phyloP scores from a whole-genome alignment of 129 eudicot genomes.

The Chrysanthemum seticuspe region DNA sequence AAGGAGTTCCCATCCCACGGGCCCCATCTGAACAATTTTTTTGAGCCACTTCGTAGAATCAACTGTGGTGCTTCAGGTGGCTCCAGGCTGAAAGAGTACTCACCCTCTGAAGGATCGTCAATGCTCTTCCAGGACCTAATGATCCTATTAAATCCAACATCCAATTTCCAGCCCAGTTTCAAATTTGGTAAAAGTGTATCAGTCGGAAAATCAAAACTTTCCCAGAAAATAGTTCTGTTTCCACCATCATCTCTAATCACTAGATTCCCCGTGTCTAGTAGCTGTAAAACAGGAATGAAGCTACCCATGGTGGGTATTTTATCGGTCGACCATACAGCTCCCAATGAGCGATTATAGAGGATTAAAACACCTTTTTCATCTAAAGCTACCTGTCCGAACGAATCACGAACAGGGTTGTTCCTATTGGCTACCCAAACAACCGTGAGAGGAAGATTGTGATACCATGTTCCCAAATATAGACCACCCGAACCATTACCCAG shows the following conservation, averaged over 20 bases:
- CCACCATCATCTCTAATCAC: constrained; percentile 37
- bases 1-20: constrained; percentile 47
- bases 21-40: constrained; percentile 38
- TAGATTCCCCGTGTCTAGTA: constrained; percentile 46
- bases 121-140: constrained; percentile 44
- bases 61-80: constrained; percentile 41
- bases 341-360: constrained; percentile 15
- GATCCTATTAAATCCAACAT: constrained; percentile 23
- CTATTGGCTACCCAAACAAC: constrained; percentile 62
- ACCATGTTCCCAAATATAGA: constrained; percentile 47
- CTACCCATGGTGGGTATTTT: background rate
- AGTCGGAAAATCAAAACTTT: constrained; percentile 37
- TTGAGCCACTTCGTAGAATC: constrained; percentile 28
- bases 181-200: constrained; percentile 45
- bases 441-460: constrained; percentile 35
- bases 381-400: constrained; percentile 27
- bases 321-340: constrained; percentile 30
- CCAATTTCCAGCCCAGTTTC: constrained; percentile 41
- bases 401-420: constrained; percentile 32
- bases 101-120: constrained; percentile 47
- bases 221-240: constrained; percentile 28
- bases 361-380: constrained; percentile 23
- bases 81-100: constrained; percentile 28
- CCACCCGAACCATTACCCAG: constrained; percentile 23
- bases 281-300: constrained; percentile 30